Evolutionary conservation across 2,329 filamentous ascomycete species (phyloP).

Genomic region (Cladorrhinum sp.): DNA sequence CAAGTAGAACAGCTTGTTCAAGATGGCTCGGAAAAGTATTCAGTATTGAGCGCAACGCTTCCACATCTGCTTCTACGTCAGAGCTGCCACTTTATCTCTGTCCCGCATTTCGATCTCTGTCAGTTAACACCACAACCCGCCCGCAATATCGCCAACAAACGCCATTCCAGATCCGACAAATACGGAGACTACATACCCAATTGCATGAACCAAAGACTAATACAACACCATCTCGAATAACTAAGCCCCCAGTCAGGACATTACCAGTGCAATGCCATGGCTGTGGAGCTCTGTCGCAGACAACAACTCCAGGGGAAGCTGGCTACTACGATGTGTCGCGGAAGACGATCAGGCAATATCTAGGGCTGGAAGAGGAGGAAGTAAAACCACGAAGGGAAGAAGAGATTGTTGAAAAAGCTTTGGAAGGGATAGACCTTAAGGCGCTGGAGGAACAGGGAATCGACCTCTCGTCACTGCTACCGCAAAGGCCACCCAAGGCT

Average conservation of each 20-base stretch:
- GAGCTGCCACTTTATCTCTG: constrained; percentile 29
- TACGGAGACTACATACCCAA: constrained; percentile 19
- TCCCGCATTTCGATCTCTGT: constrained; percentile 24
- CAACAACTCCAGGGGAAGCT: constrained; percentile 46
- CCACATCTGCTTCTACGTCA: constrained; percentile 17
- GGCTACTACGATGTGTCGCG: constrained; percentile 57
- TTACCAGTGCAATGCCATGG: constrained; percentile 60
- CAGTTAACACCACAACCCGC: constrained; percentile 1
- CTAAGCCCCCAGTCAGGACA: constrained; percentile 13
- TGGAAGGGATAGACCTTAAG: constrained; percentile 42
- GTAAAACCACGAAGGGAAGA: constrained; percentile 39
- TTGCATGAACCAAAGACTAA: background rate
- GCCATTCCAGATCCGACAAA: constrained; percentile 5
- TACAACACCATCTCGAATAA: background rate
- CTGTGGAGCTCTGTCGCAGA: constrained; percentile 64
- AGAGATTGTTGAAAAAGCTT: constrained; percentile 44
- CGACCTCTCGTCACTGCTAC: constrained; percentile 39
- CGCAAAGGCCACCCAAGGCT: constrained; percentile 3
- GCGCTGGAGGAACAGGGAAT: constrained; percentile 47
- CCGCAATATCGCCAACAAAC: constrained; percentile 1
- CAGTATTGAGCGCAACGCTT: constrained; percentile 21
- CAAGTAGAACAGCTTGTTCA: constrained; percentile 21
- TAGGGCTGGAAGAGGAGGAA: constrained; percentile 37
- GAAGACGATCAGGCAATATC: constrained; percentile 50
- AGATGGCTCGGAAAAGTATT: constrained; percentile 28